Base-by-base conservation (phyloP, 2,329 filamentous ascomycete genomes). In the Verticillium albo-atrum region DNA sequence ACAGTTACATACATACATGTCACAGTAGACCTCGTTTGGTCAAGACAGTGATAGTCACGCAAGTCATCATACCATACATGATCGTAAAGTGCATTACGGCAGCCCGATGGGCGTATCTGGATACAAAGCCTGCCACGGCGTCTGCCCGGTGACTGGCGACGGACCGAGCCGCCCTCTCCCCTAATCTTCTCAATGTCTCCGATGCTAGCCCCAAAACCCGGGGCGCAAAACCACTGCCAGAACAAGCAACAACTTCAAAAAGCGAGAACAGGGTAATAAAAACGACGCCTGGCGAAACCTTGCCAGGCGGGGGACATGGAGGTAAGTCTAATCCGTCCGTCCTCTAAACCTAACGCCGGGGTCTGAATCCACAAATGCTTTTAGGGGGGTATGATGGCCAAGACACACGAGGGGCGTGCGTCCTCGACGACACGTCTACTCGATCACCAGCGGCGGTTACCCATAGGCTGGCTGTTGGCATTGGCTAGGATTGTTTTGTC, bases 361-460 rank as follows among this genome's bases (percentile, higher is more conserved):
- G 42, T 47, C 20, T 47, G 47, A 57, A 57, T 32, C 37, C 25
- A 57, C 27, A 57, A 51, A 57, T 50, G 55, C 42, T 52, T 28
- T 23, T 50, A 9, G 34, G 14, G 17, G 28, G 37, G 30, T 47
- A 47, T 47, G 42, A 47, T 47, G 42, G 20, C n/a, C n/a, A 20
- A 12, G 42, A 12, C 20, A 25, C 42, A 47, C 9, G 42, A 47
- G 42, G n/a, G n/a, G 42, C 42, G 42, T 20, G n/a, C 34, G 34
- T 37, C 20, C 20, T 12, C 23, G 54, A 57, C 47, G 35, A 42
- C 17, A 50, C 35, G 23, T 57, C 55, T 20, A 25, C 54, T 55
- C 30, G 37, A 68, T 75, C 79, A 83, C 81, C 80, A 83, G 63
- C 80, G 78, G 66, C 79, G 78, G 69, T 76, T 79, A 68, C 76